Evolutionary conservation across 176 grass and related monocot genomes (phyloP).

Genomic region (Aegilops sharonensis): DNA sequence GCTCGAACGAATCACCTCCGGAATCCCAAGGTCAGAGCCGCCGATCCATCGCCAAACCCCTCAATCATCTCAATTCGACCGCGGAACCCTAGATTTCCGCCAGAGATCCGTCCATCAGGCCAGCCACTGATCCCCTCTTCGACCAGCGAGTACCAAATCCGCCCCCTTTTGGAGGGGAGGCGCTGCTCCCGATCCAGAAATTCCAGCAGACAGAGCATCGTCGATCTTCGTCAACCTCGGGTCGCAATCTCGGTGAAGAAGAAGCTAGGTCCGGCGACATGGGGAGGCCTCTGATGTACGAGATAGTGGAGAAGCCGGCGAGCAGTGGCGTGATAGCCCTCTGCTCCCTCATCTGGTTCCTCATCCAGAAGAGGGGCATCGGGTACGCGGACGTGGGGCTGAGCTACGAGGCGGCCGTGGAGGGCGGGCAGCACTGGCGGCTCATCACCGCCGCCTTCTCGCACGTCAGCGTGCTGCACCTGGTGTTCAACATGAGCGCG

Average conservation of each 20-base stretch:
- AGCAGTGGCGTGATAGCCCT: slow-evolving; percentile 75
- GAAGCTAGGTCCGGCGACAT: slow-evolving; percentile 14
- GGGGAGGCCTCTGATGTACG: slow-evolving; percentile 86
- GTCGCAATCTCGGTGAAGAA: not conserved
- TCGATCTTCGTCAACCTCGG: not conserved
- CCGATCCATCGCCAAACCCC: slow-evolving; percentile 7
- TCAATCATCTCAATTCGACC: slow-evolving; percentile 22
- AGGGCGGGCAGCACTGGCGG: slow-evolving; percentile 87
- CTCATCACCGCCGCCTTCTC: slow-evolving; percentile 87
- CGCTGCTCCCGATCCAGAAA: not conserved
- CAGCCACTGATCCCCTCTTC: not conserved
- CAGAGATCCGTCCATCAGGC: slow-evolving; percentile 2
- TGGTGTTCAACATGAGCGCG: slow-evolving; percentile 98
- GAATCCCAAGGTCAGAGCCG: slow-evolving; percentile 26
- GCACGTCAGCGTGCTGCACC: slow-evolving; percentile 86
- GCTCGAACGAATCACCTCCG: slow-evolving; percentile 44
- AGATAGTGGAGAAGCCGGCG: slow-evolving; percentile 89
- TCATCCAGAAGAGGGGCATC: slow-evolving; percentile 86
- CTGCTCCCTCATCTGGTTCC: slow-evolving; percentile 90
- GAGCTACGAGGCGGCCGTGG: slow-evolving; percentile 75
- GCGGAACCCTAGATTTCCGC: not conserved
- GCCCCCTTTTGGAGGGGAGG: not conserved
- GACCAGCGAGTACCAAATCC: slow-evolving; percentile 12
- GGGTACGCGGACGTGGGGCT: slow-evolving; percentile 86
- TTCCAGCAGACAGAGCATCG: not conserved